Evolutionary conservation across 176 grass and related monocot genomes (phyloP).

Genomic region (Echinochloa phyllopogon): DNA sequence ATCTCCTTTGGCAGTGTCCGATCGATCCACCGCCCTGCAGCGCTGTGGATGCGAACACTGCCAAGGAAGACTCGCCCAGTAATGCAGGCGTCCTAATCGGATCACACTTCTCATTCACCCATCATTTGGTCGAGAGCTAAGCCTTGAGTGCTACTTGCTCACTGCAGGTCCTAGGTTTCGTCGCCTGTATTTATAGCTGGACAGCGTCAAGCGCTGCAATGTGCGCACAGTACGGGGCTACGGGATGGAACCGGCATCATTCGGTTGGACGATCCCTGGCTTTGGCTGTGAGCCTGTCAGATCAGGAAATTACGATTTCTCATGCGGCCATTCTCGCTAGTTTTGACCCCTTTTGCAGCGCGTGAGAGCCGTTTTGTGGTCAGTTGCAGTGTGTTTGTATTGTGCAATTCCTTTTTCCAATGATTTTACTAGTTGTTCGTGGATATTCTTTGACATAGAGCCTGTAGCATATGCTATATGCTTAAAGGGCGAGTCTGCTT

Average conservation of each 20-base stretch:
- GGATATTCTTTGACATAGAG: constrained; percentile 1
- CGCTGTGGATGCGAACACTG: constrained; percentile 32
- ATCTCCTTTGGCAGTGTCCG: constrained; percentile 60
- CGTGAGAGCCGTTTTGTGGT: background rate
- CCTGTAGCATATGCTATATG: constrained; percentile 32
- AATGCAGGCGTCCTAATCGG: constrained; percentile 38
- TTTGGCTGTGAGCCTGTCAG: background rate
- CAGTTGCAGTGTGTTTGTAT: background rate
- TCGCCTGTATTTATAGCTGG: constrained; percentile 36
- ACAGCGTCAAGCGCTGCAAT: background rate
- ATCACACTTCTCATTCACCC: background rate
- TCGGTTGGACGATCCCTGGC: background rate
- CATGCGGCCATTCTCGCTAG: background rate
- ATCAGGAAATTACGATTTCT: background rate
- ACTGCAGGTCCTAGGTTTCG: constrained; percentile 6
- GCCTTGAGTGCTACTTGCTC: background rate
- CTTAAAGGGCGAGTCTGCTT: too few species aligned
- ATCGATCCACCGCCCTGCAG: background rate
- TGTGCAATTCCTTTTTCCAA: background rate
- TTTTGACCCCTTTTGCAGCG: background rate
- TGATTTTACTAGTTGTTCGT: constrained; percentile 9
- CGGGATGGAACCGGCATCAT: constrained; percentile 4
- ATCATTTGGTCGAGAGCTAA: background rate
- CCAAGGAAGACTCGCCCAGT: constrained; percentile 55
- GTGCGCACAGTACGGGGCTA: background rate